Percentiles rank a stretch among this genome's conserved stretches.
Evolutionary conservation across 257 asterid genomes (phyloP).

Genomic region (Plantago elongata): DNA sequence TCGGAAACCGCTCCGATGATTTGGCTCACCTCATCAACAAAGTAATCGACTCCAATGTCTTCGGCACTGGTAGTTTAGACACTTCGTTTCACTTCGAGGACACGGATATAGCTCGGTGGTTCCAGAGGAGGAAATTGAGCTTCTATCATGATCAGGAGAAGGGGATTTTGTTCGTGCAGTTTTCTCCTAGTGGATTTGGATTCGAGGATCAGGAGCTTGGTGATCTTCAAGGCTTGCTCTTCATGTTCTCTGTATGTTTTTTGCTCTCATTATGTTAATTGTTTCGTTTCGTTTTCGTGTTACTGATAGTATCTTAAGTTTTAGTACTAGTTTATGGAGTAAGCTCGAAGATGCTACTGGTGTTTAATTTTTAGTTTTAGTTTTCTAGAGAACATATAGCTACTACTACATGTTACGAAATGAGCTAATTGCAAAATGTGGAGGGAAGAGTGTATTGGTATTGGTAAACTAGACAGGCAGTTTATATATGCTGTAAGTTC

Average conservation of each 20-base stretch:
- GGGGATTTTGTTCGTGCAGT: conserved; percentile 76
- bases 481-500: no score
- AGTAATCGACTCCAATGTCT: conserved; percentile 61
- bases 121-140: conserved; percentile 61
- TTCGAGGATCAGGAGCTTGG: conserved; percentile 60
- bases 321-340: background rate
- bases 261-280: background rate
- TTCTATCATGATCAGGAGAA: conserved; percentile 53
- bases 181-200: conserved; percentile 41
- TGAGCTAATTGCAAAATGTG: background rate
- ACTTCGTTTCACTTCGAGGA: conserved; percentile 40
- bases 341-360: background rate
- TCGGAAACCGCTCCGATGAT: conserved; percentile 66
- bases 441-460: background rate
- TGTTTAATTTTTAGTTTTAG: background rate
- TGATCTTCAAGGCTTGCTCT: conserved; percentile 86
- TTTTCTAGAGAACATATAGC: background rate
- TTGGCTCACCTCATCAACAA: conserved; percentile 72
- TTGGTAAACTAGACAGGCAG: background rate
- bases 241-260: conserved; percentile 82
- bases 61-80: conserved; percentile 71
- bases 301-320: background rate
- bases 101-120: conserved; percentile 56
- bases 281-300: background rate
- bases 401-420: background rate